Evolutionary conservation across 2,329 filamentous ascomycete species (phyloP), one percentile per base, ranked within the genome.

Genomic region (Venturia nashicola): DNA sequence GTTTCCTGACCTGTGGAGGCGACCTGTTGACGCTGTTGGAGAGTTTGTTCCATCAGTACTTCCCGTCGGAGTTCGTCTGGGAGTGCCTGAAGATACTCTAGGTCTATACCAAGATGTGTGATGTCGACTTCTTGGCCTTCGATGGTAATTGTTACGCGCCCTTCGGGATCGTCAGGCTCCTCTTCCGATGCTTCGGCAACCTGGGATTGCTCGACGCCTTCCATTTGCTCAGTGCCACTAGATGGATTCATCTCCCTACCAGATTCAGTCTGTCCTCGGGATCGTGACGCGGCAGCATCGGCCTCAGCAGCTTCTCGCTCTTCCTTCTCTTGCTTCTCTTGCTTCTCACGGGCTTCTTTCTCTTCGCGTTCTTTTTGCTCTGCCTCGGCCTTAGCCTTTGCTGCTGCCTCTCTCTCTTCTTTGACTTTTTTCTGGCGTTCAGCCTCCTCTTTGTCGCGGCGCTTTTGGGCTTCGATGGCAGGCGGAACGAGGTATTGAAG

Each of bases 31-130:
- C 93, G 86, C 68, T 93, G 85, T 68, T 90, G 86, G 62, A 89
- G 91, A 67, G 96, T 84, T 65, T 96, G 91, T 67, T 92, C 87
- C 73, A 95, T 91, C 68, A 99, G 90, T 60, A 99, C 94, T 73
- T 99, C 94, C 74, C 97, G 93, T 57, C 94, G 84, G 72, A 97
- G 86, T 66, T 99, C 95, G 69, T 99, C 94, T 0, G 94, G 94
- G n/a, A 99, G 79, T n/a, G 93, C 95, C 65, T 94, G 90, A 7
- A 99, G 84, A 75, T 97, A 99, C 64, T 96, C 92, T 18, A 89
- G 84, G 72, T 99, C 94, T 69, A 99, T 97, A 60, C 93, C 92
- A 66, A 99, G 82, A 66, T 90, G 90, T 0, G 94, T 99, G 60
- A 99, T 94, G 73, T 99, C 94, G 62, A 96, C 84, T 70, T 94